A percentile compares a stretch with the other conserved stretches of the same genome.
phyloP scores from a whole-genome alignment of 2,329 filamentous ascomycete genomes.

The Fusarium anthophilum region DNA sequence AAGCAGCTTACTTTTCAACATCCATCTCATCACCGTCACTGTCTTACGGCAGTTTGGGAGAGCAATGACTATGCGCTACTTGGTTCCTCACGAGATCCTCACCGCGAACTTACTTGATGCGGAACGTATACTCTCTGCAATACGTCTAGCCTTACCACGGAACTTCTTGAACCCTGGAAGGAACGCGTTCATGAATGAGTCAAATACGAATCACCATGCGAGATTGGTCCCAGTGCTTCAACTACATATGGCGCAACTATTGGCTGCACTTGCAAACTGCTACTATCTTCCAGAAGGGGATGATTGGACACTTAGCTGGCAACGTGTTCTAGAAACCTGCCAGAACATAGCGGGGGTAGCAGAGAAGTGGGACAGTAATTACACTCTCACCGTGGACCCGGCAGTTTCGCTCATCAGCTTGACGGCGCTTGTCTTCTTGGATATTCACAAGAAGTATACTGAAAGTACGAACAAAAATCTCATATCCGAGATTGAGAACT shows the following conservation, averaged over 20 bases:
- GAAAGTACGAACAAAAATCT: rapidly evolving
- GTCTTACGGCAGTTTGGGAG: background rate
- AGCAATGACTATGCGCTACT: background rate
- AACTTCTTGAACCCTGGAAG: background rate
- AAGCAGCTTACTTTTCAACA: background rate
- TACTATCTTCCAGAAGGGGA: background rate
- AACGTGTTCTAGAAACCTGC: background rate
- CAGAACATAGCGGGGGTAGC: background rate
- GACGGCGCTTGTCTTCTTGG: background rate
- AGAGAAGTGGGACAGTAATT: background rate
- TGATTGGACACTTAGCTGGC: background rate
- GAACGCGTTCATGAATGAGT: background rate
- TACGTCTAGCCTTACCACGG: background rate
- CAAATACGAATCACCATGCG: background rate
- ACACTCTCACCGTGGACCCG: background rate
- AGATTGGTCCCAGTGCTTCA: background rate
- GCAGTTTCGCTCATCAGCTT: background rate
- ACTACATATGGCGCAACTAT: background rate
- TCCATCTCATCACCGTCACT: background rate
- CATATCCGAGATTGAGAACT: background rate
- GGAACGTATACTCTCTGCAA: background rate
- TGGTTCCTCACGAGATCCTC: background rate
- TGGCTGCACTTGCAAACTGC: background rate
- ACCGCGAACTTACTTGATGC: background rate
- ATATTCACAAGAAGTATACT: background rate